Base-by-base conservation (phyloP, 805 yeast genomes). In the Wickerhamiella vanderwaltii region DNA sequence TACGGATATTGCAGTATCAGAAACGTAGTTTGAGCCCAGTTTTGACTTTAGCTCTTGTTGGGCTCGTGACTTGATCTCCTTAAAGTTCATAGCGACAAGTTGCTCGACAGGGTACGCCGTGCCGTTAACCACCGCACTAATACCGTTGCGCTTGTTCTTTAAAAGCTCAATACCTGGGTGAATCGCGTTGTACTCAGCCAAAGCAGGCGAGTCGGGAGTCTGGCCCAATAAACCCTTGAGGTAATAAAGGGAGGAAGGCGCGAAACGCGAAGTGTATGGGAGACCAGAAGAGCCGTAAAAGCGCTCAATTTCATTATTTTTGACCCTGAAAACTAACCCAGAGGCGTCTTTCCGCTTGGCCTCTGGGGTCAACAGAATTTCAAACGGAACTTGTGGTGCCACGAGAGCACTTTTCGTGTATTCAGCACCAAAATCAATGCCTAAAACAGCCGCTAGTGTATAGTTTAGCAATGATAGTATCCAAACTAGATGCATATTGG, bases 371-470 rank as follows among this genome's bases (percentile, higher is more conserved):
- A 91, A 65, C 11, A 91, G 79, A 30, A 91, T 71, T 54, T 91
- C 97, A 56, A 87, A 77, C 12, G 86, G 80, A 16, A 85, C 76
- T 9, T 86, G 84, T 0, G 96, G 96, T 0, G 95, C 95, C 30
- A 91, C 81, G 35, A 91, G 66, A 38, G 79, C 83, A 2, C 94
- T 85, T 58, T 91, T 91, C 18, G 86, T 73, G 65, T 68, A 81
- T 54, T 86, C 88, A 43, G 82, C 79, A 41, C 98, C 98, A 55
- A 71, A 77, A 58, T 91, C 98, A 29, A 91, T 66, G 17, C 95
- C 97, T 38, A 91, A 64, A 7, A 91, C 71, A 2, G 95, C 88
- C 9, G 72, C 75, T 2, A 45, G 30, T 2, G 52, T 60, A 29
- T 46, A 11, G 9, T 17, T 7, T 13, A 29, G 32, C 17, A 29